phyloP scores from a whole-genome alignment of 169 alveolate genomes.

The Cryptosporidium sp. region DNA sequence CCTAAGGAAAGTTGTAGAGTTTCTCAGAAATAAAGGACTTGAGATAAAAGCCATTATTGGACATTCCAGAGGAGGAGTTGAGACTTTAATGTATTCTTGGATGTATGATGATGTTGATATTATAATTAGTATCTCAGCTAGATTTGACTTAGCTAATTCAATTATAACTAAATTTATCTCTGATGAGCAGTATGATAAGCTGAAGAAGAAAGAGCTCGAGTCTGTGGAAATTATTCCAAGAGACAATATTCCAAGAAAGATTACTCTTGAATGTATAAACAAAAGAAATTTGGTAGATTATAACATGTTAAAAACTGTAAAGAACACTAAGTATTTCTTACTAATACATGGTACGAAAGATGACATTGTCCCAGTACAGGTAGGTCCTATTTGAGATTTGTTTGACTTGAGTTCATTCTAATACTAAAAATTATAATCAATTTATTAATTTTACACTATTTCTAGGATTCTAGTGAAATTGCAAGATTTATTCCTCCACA shows the following conservation, averaged over 20 bases:
- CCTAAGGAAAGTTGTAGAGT: conserved; percentile 70
- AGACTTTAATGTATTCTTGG: conserved; percentile 77
- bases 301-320: conserved; percentile 22
- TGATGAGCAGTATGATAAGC: conserved; percentile 7
- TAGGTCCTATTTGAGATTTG: neutral
- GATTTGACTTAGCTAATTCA: conserved; percentile 76
- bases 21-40: conserved; percentile 54
- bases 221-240: conserved; percentile 64
- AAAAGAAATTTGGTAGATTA: conserved; percentile 59
- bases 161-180: conserved; percentile 38
- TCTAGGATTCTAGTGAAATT: conserved; percentile 65
- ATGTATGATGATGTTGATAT: conserved; percentile 78
- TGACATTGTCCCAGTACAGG: conserved; percentile 60
- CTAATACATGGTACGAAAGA: conserved; percentile 66
- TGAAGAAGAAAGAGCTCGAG: conserved; percentile 36
- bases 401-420: neutral
- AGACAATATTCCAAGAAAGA: conserved; percentile 66
- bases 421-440: neutral
- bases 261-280: conserved; percentile 53
- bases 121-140: conserved; percentile 76
- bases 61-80: conserved; percentile 81
- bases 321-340: conserved; percentile 47
- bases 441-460: neutral
- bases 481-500: conserved; percentile 74
- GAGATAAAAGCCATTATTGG: conserved; percentile 75